Base-by-base conservation (phyloP, 768 basidiomycete species). In the Russula ochroleuca region DNA sequence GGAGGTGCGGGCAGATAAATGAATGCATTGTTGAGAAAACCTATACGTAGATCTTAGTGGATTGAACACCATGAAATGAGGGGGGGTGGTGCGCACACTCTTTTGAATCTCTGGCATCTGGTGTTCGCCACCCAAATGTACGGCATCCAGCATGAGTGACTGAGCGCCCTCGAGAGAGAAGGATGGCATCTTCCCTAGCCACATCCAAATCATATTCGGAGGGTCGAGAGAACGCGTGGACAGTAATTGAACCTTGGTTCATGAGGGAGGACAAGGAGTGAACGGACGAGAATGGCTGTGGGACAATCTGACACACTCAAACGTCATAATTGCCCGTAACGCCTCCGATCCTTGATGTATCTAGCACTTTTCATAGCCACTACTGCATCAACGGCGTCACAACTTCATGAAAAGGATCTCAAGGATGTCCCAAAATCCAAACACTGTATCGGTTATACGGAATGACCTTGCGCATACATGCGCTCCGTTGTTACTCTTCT, bases 1-100 rank as follows among this genome's bases (percentile, higher is more conserved):
- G 64, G 64, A 40, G 64, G 64, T 8, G 41, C 9, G 31, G 25
- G 23, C 3, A 57, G 37, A 49, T 65, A 65, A 28, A 35, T 56
- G 40, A 50, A 65, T 5, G 64, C 33, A 47, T 61, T 65, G 14
- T 52, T 38, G 4, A 56, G 47, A 41, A 56, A 33, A 56, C 3
- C 59, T 60, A 37, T 19, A 19, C 33, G 3, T 41, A 45, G 28
- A 25, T 28, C 40, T 40, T 17, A 23, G 35, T 54, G 45, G 41
- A 47, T 49, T 15, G 17, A 31, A 37, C 37, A 33, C 35, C 17
- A 33, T 37, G 35, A 17, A 25, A 45, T 37, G 19, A 14, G 21
- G 33, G 17, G 40, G 38, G 10, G 11, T 23, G 11, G 47, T 53
- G 33, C 62, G 25, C 37, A 64, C 57, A 40, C n/a, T 35, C 37